Conservation (phyloP, 1,284 basidiomycete genomes). For the Ceratobasidium sp. region DNA sequence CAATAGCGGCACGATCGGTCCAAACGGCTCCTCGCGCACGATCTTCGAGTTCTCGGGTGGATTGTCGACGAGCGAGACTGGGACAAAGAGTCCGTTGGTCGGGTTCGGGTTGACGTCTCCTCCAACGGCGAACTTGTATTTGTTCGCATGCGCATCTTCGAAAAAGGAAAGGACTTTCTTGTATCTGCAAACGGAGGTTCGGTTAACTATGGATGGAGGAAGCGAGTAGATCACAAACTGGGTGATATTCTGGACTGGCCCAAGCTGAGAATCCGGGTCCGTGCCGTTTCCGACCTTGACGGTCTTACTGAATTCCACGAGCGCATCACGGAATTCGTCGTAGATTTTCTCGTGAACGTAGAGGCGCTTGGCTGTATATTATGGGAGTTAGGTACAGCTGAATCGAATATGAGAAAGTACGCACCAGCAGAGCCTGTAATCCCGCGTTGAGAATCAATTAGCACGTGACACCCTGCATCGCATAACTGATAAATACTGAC, state of each 20-base stretch:
- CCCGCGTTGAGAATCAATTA: background rate
- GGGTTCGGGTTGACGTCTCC: slow-evolving; percentile 12
- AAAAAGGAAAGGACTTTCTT: slow-evolving; percentile 11
- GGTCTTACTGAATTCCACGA: slow-evolving; percentile 54
- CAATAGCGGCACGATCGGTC: slow-evolving; percentile 20
- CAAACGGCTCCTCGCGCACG: slow-evolving; percentile 26
- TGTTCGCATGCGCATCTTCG: slow-evolving; percentile 14
- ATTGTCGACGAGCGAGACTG: slow-evolving; percentile 30
- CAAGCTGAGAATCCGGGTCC: slow-evolving; percentile 51
- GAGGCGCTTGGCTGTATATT: slow-evolving; percentile 60
- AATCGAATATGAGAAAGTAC: background rate
- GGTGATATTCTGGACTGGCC: slow-evolving; percentile 16
- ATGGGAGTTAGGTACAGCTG: background rate
- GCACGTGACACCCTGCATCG: background rate
- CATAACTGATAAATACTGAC: background rate
- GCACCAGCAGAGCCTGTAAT: slow-evolving; percentile 10
- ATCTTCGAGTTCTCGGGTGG: slow-evolving; percentile 31
- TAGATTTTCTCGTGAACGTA: slow-evolving; percentile 62
- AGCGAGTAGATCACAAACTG: slow-evolving; percentile 3
- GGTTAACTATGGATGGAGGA: background rate
- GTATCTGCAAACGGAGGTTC: background rate
- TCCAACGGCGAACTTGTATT: slow-evolving; percentile 14
- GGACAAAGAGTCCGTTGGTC: slow-evolving; percentile 25
- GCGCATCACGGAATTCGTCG: slow-evolving; percentile 55
- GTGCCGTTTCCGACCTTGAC: slow-evolving; percentile 64